phyloP scores from a whole-genome alignment of 1,284 basidiomycete genomes.

The Porphyrellus sp. region DNA sequence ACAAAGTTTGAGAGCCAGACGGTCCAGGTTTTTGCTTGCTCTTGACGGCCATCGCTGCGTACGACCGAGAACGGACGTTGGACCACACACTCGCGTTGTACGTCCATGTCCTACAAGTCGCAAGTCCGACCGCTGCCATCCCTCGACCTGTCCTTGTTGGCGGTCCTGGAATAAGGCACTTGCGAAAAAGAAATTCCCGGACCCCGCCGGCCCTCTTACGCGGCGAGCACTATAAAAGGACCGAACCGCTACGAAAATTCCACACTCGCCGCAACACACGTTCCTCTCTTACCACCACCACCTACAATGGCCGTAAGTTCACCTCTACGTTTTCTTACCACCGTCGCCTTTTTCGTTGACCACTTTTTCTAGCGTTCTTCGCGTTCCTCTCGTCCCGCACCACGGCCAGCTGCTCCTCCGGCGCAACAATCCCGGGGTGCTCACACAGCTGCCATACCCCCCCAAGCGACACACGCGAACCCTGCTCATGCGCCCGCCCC shows the following conservation, averaged over 20 bases:
- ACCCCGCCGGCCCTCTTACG: conserved; percentile 25
- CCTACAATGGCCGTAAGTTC: conserved; percentile 62
- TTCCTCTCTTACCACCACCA: conserved; percentile 26
- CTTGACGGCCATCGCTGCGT: conserved; percentile 20
- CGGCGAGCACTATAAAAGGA: conserved; percentile 22
- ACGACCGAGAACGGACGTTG: conserved; percentile 16
- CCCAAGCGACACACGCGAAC: conserved; percentile 38
- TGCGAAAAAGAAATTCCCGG: conserved; percentile 9
- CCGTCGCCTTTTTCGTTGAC: conserved; percentile 2
- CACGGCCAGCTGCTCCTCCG: conserved; percentile 47
- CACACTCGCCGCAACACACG: background rate
- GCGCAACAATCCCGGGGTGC: conserved; percentile 33
- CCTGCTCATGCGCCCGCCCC: conserved; percentile 47
- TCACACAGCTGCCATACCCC: conserved; percentile 31
- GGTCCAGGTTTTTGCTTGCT: conserved; percentile 9
- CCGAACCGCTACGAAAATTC: conserved; percentile 12
- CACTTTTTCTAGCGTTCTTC: conserved; percentile 50
- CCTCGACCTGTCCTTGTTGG: background rate
- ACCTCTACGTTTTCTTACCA: background rate
- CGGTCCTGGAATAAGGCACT: background rate
- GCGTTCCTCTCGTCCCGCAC: conserved; percentile 59
- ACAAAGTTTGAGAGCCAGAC: conserved; percentile 3
- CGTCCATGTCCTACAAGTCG: conserved; percentile 8
- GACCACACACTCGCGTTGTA: background rate
- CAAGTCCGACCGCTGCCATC: conserved; percentile 16